These are phyloP conservation scores for Candida railenensis DNA, from an alignment of 805 yeast species.

Conservation along the genomic window DNA sequence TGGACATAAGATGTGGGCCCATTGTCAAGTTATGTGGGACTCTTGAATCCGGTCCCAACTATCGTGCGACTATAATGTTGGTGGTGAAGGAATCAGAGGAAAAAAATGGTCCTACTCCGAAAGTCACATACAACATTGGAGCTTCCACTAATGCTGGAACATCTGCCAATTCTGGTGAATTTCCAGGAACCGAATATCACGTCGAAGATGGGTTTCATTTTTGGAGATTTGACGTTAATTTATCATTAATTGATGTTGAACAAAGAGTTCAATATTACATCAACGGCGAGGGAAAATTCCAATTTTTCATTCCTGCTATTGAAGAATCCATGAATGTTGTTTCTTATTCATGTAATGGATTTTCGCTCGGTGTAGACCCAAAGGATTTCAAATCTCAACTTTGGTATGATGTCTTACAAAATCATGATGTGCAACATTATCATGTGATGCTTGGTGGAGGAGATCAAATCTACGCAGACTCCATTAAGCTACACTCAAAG, in stretches of 20 bases:
- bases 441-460: conserved; percentile 99
- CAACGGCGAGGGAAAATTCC: conserved; percentile 46
- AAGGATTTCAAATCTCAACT: conserved; percentile 65
- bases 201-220: conserved; percentile 52
- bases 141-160: conserved; percentile 20
- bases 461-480: conserved; percentile 89
- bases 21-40: conserved; percentile 66
- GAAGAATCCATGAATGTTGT: conserved; percentile 74
- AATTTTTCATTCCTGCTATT: conserved; percentile 67
- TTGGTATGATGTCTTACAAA: conserved; percentile 81
- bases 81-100: conserved; percentile 48
- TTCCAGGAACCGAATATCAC: conserved; percentile 42
- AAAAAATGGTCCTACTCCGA: conserved; percentile 19
- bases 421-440: conserved; percentile 60
- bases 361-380: conserved; percentile 72
- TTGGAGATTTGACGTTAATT: conserved; percentile 61
- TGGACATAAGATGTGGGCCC: conserved; percentile 75
- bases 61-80: conserved; percentile 68
- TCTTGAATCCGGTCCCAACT: conserved; percentile 49
- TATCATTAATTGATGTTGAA: conserved; percentile 49
- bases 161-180: conserved; percentile 38
- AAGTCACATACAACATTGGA: conserved; percentile 34
- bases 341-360: conserved; percentile 89
- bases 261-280: conserved; percentile 65
- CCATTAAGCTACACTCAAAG: conserved; percentile 60